phyloP scores from a whole-genome alignment of 1,284 basidiomycete genomes.

The Fomitiporia mediterranea region DNA sequence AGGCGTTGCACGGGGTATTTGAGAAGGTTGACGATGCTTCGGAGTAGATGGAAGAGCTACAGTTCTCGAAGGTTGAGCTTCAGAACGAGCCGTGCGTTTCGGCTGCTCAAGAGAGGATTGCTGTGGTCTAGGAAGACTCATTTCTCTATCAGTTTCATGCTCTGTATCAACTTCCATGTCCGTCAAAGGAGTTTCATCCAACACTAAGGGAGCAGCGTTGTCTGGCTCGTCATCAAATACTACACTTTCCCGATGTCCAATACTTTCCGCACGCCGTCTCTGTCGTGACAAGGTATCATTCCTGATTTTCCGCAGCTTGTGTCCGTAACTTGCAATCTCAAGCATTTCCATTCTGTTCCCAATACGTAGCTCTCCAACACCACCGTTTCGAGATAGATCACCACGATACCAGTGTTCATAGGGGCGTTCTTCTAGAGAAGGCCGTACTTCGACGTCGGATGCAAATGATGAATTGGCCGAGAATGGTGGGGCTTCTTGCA shows the following conservation, averaged over 20 bases:
- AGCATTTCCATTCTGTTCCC: constrained; percentile 71
- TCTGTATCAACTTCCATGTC: constrained; percentile 54
- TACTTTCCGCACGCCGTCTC: constrained; percentile 34
- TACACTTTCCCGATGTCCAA: constrained; percentile 57
- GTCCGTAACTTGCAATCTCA: constrained; percentile 77
- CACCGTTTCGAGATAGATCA: constrained; percentile 72
- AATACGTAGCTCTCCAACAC: constrained; percentile 71
- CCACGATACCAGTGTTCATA: constrained; percentile 83
- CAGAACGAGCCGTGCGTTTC: constrained; percentile 3
- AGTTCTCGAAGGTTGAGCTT: not conserved
- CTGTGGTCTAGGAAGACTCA: constrained; percentile 17
- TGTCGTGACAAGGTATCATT: constrained; percentile 23
- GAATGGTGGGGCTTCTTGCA: constrained; percentile 19
- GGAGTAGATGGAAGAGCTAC: not conserved
- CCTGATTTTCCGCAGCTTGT: constrained; percentile 37
- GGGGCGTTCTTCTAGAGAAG: constrained; percentile 68
- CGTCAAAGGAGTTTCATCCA: constrained; percentile 67
- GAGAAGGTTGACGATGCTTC: constrained; percentile 12
- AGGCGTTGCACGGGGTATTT: constrained; percentile 19
- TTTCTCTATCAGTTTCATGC: constrained; percentile 44
- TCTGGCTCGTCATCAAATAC: constrained; percentile 53
- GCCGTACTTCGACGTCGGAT: constrained; percentile 33
- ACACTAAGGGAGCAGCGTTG: constrained; percentile 43
- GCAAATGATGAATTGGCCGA: constrained; percentile 23
- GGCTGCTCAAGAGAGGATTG: constrained; percentile 7